phyloP scores from a whole-genome alignment of 2,329 filamentous ascomycete genomes.

The Aspergillus tanneri region DNA sequence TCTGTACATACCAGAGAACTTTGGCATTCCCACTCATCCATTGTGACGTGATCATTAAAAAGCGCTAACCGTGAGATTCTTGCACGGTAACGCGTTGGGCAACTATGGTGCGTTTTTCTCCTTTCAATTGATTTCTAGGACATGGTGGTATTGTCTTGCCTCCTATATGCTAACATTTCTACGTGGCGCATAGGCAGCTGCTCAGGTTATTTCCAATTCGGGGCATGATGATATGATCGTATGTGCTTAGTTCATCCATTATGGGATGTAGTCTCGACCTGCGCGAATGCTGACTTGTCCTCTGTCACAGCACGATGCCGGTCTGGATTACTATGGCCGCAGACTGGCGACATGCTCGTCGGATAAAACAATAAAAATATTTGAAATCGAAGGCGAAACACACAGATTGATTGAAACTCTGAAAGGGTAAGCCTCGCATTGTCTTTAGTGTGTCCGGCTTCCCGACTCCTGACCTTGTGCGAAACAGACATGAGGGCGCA shows the following conservation, averaged over 20 bases:
- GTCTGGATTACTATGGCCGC: slow-evolving; percentile 96
- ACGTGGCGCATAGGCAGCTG: slow-evolving; percentile 50
- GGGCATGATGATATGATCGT: slow-evolving; percentile 99
- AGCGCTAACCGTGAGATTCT: too few species aligned
- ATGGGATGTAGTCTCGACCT: not conserved
- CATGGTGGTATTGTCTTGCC: too few species aligned
- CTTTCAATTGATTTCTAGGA: slow-evolving; percentile 1
- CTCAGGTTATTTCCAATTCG: slow-evolving; percentile 76
- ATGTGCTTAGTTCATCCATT: slow-evolving; percentile 43
- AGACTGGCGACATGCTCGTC: slow-evolving; percentile 96
- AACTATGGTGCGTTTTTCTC: slow-evolving; percentile 13
- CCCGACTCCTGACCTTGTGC: slow-evolving; percentile 12
- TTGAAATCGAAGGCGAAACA: slow-evolving; percentile 90
- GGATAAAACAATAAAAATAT: slow-evolving; percentile 98
- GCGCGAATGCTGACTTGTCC: slow-evolving; percentile 5
- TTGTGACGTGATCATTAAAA: too few species aligned
- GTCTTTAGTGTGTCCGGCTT: not conserved
- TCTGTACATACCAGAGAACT: too few species aligned
- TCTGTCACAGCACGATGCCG: slow-evolving; percentile 77
- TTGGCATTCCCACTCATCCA: too few species aligned
- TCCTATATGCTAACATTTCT: slow-evolving; percentile 18
- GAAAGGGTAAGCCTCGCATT: slow-evolving; percentile 66
- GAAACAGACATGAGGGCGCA: slow-evolving; percentile 81
- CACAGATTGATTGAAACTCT: slow-evolving; percentile 89
- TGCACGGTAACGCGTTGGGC: too few species aligned